These are phyloP conservation scores for Diplodia sapinea DNA, from an alignment of 2,329 filamentous ascomycete species.

Conservation along the genomic window DNA sequence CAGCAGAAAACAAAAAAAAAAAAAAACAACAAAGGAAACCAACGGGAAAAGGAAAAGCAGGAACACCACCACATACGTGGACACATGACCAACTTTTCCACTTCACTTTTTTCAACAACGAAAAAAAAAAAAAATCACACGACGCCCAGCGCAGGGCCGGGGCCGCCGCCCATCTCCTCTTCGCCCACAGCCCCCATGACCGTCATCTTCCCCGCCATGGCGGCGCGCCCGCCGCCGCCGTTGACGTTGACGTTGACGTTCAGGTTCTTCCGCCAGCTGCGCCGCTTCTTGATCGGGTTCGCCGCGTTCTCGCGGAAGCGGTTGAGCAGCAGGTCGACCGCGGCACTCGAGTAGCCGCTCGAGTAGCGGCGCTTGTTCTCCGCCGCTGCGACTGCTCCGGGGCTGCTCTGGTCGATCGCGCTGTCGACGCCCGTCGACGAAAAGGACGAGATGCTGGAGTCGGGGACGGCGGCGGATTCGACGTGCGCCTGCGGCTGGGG, in stretches of 20 bases:
- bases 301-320: conserved; percentile 26
- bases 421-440: not conserved
- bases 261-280: conserved; percentile 9
- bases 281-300: conserved; percentile 23
- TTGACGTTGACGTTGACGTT: not conserved
- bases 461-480: not conserved
- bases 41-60: not conserved
- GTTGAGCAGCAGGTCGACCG: conserved; percentile 22
- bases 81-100: no score
- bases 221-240: not conserved
- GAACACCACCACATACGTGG: not conserved
- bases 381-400: not conserved
- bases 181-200: not conserved
- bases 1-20: not conserved
- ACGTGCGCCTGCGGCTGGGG: not conserved
- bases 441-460: conserved; percentile 3
- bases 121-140: not conserved
- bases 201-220: not conserved
- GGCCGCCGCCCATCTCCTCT: not conserved
- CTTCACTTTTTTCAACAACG: no score
- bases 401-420: not conserved
- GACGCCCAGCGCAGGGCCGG: not conserved
- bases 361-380: conserved; percentile 2
- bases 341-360: conserved; percentile 9
- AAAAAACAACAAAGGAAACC: not conserved